These are phyloP conservation scores for Thermothielavioides terrestris DNA, from an alignment of 495 filamentous ascomycete species.

Conservation along the genomic window DNA sequence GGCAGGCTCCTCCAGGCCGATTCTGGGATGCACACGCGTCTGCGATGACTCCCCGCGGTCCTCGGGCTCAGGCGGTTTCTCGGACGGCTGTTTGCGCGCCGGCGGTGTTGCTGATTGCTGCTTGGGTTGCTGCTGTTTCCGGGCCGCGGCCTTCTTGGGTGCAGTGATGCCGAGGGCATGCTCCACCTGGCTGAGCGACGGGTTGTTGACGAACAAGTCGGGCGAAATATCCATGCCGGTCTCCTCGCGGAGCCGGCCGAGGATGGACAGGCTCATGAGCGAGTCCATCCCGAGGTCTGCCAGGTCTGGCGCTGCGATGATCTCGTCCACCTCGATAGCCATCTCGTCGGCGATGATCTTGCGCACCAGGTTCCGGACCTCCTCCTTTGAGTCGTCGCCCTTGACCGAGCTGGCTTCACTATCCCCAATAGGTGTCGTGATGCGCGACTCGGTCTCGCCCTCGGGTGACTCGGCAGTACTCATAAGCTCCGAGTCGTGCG, in stretches of 20 bases:
- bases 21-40: constrained; percentile 22
- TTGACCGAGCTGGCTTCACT: constrained; percentile 37
- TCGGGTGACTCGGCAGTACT: constrained; percentile 37
- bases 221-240: constrained; percentile 39
- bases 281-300: constrained; percentile 53
- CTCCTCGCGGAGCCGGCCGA: constrained; percentile 51
- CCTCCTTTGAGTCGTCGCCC: constrained; percentile 29
- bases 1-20: constrained; percentile 25
- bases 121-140: constrained; percentile 29
- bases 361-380: constrained; percentile 46
- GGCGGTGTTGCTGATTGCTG: constrained; percentile 17
- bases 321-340: constrained; percentile 55
- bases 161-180: constrained; percentile 36
- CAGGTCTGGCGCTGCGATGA: constrained; percentile 44
- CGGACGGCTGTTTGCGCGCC: too few relatives aligned
- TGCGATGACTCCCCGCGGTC: too few relatives aligned
- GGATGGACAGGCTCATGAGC: constrained; percentile 49
- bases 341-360: constrained; percentile 60
- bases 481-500: constrained; percentile 26
- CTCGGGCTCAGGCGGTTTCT: too few relatives aligned
- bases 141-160: constrained; percentile 27
- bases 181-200: constrained; percentile 41
- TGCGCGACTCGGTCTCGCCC: constrained; percentile 37
- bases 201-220: constrained; percentile 41
- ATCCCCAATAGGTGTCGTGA: constrained; percentile 40